Percentiles rank a stretch among this genome's conserved stretches.
These are phyloP conservation scores for Clonostachys solani DNA, from an alignment of 2,329 filamentous ascomycete genomes.

Conservation along the genomic window DNA sequence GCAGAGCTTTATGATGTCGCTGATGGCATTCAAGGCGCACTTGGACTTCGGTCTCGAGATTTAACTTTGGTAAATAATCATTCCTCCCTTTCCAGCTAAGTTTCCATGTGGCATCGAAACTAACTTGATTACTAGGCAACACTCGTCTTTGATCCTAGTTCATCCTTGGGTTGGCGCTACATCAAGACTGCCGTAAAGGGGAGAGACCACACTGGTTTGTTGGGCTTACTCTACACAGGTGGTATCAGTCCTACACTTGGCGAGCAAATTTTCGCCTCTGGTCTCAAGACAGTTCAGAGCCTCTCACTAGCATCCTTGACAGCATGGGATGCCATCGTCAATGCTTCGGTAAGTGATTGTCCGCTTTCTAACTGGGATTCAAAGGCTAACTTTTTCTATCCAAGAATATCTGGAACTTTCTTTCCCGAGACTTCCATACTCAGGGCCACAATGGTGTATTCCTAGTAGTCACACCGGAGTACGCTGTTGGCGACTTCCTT, in stretches of 20 bases:
- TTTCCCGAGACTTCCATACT: not conserved
- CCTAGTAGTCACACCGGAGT: conserved; percentile 4
- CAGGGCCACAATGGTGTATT: conserved; percentile 1
- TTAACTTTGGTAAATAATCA: no score
- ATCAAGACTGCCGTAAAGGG: no score
- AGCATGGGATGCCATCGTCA: not conserved
- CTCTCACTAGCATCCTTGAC: conserved; percentile 1
- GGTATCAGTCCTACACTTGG: not conserved
- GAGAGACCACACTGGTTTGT: not conserved
- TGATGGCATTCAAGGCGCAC: no score
- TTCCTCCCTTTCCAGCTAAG: no score
- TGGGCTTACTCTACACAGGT: not conserved
- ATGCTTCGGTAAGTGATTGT: not conserved
- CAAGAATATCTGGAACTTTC: conserved; percentile 2
- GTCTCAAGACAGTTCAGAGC: not conserved
- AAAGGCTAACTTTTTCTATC: not conserved
- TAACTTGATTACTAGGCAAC: no score
- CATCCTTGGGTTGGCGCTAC: no score
- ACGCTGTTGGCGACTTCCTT: conserved; percentile 1
- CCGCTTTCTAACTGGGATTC: not conserved
- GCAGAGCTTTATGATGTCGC: no score
- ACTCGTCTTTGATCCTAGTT: no score
- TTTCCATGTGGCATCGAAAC: no score
- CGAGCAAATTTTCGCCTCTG: conserved; percentile 1
- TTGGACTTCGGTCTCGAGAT: no score